phyloP scores from a whole-genome alignment of 257 asterid genomes.

The Solanum tacnaense region DNA sequence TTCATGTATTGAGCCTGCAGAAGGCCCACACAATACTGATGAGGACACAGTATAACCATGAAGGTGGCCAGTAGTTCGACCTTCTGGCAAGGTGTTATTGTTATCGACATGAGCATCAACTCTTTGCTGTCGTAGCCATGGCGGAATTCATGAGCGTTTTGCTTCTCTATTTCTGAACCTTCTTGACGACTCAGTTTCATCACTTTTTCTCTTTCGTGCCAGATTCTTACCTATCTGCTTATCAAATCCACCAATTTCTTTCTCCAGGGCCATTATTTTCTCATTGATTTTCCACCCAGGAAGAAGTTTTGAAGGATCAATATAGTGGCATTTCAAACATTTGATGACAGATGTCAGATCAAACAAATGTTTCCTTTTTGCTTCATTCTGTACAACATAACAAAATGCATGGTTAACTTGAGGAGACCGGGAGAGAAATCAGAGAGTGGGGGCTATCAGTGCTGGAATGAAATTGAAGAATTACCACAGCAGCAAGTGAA shows the following conservation, averaged over 20 bases:
- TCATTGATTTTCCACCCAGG: conserved; percentile 71
- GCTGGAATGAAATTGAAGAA: background rate
- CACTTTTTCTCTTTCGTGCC: conserved; percentile 45
- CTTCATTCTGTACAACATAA: conserved; percentile 41
- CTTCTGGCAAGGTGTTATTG: background rate
- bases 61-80: conserved; percentile 12
- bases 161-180: conserved; percentile 32
- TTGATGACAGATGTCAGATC: conserved; percentile 37
- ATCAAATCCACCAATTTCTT: conserved; percentile 15
- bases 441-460: background rate
- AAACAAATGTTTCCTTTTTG: conserved; percentile 49
- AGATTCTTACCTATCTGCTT: conserved; percentile 16
- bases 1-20: background rate
- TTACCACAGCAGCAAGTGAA: conserved; percentile 40
- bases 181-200: conserved; percentile 28
- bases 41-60: background rate
- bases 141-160: conserved; percentile 34
- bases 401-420: conserved; percentile 2
- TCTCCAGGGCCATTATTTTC: conserved; percentile 41
- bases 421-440: background rate
- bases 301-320: conserved; percentile 48
- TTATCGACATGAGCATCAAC: background rate
- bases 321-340: conserved; percentile 51
- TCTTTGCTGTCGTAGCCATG: conserved; percentile 21
- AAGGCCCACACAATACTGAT: background rate